Base-by-base conservation (phyloP, 1,139 yeast species). In the Debaryomyces sp. region DNA sequence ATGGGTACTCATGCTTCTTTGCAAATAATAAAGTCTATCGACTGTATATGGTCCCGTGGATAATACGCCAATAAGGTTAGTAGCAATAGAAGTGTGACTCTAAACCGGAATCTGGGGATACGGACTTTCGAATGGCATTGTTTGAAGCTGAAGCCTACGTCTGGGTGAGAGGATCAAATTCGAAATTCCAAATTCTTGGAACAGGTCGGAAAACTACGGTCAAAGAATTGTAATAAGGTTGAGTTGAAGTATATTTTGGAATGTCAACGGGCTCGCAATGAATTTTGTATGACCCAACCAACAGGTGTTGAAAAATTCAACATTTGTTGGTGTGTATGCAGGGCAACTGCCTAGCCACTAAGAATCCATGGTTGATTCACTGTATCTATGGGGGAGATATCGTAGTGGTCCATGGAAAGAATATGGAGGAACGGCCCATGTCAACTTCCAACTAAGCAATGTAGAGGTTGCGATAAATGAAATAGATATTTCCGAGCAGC, bases 251-350 rank as follows among this genome's bases (percentile, higher is more conserved):
- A 10, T 2, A 34, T 34, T 5, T 13, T 18, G 17, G 6, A 21
- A 12, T 9, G n/a, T 9, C 12, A 34, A 13, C 34, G 41, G 41
- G 41, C 41, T 38, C 41, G 22, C 12, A 24, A 38, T 29, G 33
- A 6, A 32, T 37, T 26, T 17, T 24, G 27, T 32, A 38, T 7
- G 33, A 24, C 41, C 41, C 41, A 38, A 38, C 41, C 41, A 38
- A 38, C 29, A 26, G 33, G 33, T 2, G 12, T 21, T 38, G 23
- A 23, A 37, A 23, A 38, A 38, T 26, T 38, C 41, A 38, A 38
- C 41, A 38, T 26, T 38, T 26, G 32, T 23, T n/a, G 41, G 15
- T 12, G 13, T 17, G 30, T 38, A 29, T 38, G 41, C 41, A 38
- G 41, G 23, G 32, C 33, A 5, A 8, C 9, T 10, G 22, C 6